Conservation (phyloP, 176 grass and related monocot genomes). For the Aegilops longissima region DNA sequence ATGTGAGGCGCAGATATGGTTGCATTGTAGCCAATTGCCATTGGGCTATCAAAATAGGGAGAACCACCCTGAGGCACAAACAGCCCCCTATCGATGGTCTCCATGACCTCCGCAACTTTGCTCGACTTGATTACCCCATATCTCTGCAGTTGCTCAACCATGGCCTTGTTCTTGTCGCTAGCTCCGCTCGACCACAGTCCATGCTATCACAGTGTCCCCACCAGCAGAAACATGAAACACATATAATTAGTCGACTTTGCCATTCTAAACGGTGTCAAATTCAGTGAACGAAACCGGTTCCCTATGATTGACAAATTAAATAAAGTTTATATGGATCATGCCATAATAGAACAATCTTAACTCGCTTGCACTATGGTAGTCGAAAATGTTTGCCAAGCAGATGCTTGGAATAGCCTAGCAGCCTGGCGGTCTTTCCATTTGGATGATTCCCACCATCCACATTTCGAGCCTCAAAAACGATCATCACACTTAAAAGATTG, state of each 20-base stretch:
- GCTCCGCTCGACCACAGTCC: conserved; percentile 54
- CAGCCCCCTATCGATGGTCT: conserved; percentile 56
- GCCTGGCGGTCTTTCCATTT: neutral
- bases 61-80: conserved; percentile 54
- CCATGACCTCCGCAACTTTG: conserved; percentile 61
- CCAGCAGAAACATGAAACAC: neutral
- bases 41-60: conserved; percentile 65
- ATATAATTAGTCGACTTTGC: neutral
- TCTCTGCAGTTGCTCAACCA: conserved; percentile 69
- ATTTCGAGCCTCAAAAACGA: neutral
- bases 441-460: neutral
- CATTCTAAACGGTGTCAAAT: neutral
- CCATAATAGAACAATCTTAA: neutral
- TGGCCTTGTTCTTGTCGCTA: conserved; percentile 57
- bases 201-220: conserved; percentile 28
- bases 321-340: conserved; percentile 11
- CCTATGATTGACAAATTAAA: neutral
- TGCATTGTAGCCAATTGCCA: conserved; percentile 73
- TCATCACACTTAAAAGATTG: neutral
- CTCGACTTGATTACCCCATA: conserved; percentile 46
- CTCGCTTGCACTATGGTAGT: neutral
- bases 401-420: neutral
- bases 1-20: conserved; percentile 85
- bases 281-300: neutral
- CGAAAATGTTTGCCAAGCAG: neutral